Conservation (phyloP, 2,329 filamentous ascomycete species). For the Colletotrichum neosansevieriae region DNA sequence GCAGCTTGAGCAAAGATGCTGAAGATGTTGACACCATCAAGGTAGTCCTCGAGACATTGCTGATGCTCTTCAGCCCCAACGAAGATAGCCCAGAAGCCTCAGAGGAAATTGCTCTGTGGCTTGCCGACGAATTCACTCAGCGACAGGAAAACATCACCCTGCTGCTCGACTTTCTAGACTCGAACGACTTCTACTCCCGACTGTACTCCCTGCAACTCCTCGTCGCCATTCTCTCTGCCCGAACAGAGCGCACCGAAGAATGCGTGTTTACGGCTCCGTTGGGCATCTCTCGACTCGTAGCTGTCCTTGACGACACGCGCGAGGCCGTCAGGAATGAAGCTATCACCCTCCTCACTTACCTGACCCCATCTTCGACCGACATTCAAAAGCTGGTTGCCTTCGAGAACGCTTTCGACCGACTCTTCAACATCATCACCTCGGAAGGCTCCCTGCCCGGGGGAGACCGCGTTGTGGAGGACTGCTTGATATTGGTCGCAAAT, state of each 20-base stretch:
- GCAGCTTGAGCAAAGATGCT: slow-evolving; percentile 84
- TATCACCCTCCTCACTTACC: slow-evolving; percentile 85
- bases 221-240: slow-evolving; percentile 84
- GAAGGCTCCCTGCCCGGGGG: slow-evolving; percentile 88
- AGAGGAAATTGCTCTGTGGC: slow-evolving; percentile 94
- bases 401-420: slow-evolving; percentile 89
- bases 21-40: slow-evolving; percentile 98
- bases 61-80: slow-evolving; percentile 88
- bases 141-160: slow-evolving; percentile 96
- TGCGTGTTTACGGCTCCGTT: slow-evolving; percentile 90
- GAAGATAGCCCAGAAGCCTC: slow-evolving; percentile 87
- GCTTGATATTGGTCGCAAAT: slow-evolving; percentile 89
- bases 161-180: slow-evolving; percentile 89
- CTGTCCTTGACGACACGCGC: slow-evolving; percentile 83
- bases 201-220: slow-evolving; percentile 93
- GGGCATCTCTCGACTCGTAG: slow-evolving; percentile 88
- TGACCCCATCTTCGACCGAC: slow-evolving; percentile 88
- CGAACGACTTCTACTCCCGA: slow-evolving; percentile 88
- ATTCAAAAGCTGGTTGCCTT: slow-evolving; percentile 97
- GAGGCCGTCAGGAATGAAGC: slow-evolving; percentile 92
- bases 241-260: slow-evolving; percentile 93
- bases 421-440: slow-evolving; percentile 83
- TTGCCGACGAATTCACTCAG: slow-evolving; percentile 98
- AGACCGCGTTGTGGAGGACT: slow-evolving; percentile 91
- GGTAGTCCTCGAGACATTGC: slow-evolving; percentile 91